Evolutionary conservation across 768 basidiomycete species (phyloP), one percentile per base, ranked within the genome.

Genomic region (Xerocomellus dryophilus): DNA sequence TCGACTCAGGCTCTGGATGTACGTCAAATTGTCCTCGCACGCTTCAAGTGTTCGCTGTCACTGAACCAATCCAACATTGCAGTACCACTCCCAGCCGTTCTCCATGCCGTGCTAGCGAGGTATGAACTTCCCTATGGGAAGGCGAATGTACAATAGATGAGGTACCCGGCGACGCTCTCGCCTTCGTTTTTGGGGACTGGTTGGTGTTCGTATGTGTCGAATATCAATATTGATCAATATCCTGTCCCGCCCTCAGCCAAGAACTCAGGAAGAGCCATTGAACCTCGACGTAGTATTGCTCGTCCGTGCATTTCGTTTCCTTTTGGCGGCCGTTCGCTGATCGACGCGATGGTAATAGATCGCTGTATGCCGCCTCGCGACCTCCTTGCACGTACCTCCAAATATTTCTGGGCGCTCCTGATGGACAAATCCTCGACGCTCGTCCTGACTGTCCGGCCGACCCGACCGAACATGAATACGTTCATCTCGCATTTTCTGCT

Each of bases 391-490:
- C 68, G 76, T 14, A 73, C 74, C 0, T 73, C 72, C 25, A 76
- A 67, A 52, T 51, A 58, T 29, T 60, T 78, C 27, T 72, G 75
- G 7, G 61, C 47, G 14, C 57, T 76, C 6, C 64, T 81, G 1
- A 71, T 74, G 63, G 53, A 41, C 29, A 54, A 53, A 50, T 34
- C 69, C 53, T 51, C 69, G 58, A 44, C 53, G 62, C 51, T 68
- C 48, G 44, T 70, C 81, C 80, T 2, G 50, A 65, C 7, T 77
- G 76, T 50, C 81, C 79, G 0, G 42, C 50, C 4, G 79, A 81
- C 60, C 60, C 81, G 49, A 69, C 61, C 17, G 79, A 81, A 54
- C 71, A 70, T 1, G 71, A 76, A 50, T 81, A 76, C 53, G 71
- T 75, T 9, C 72, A 70, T 53, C 72, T 82, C n/a, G 71, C 68